phyloP scores from a whole-genome alignment of 2,329 filamentous ascomycete species.

The Penicillium griseofulvum region DNA sequence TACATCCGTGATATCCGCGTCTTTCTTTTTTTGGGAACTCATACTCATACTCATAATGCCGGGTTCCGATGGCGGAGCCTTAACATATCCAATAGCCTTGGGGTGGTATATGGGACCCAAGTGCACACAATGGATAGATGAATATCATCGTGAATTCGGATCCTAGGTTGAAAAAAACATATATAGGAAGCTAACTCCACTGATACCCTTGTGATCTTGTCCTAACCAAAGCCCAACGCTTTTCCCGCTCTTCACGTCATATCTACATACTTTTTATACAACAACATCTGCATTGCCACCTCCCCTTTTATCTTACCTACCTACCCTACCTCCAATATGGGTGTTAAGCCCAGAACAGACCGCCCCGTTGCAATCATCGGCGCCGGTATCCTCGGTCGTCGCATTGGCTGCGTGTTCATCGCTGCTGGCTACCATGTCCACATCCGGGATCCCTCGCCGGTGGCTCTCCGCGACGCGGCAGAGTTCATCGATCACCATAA shows the following conservation, averaged over 20 bases:
- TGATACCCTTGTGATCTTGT: not conserved
- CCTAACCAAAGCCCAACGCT: not conserved
- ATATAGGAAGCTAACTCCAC: not conserved
- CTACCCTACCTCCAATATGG: not conserved
- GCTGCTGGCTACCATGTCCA: constrained; percentile 28
- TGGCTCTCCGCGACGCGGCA: constrained; percentile 24
- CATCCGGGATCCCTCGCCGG: constrained; percentile 26
- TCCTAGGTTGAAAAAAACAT: not conserved
- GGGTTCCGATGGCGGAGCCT: not conserved
- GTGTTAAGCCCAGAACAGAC: constrained; percentile 3
- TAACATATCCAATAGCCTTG: not conserved
- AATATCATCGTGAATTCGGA: not conserved
- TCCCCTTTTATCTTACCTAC: not conserved
- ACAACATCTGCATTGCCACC: not conserved
- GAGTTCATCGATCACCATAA: constrained; percentile 34
- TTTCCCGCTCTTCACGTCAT: not conserved
- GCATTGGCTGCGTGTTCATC: constrained; percentile 32
- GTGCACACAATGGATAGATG: not conserved
- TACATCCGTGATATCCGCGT: not conserved
- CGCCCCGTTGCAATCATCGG: constrained; percentile 41
- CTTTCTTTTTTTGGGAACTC: not conserved
- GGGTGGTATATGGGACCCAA: not conserved
- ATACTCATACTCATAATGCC: not conserved
- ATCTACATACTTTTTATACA: not conserved
- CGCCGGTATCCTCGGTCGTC: constrained; percentile 40